Base-by-base conservation (phyloP, 495 filamentous ascomycete species). In the Lentithecium fluviatile region DNA sequence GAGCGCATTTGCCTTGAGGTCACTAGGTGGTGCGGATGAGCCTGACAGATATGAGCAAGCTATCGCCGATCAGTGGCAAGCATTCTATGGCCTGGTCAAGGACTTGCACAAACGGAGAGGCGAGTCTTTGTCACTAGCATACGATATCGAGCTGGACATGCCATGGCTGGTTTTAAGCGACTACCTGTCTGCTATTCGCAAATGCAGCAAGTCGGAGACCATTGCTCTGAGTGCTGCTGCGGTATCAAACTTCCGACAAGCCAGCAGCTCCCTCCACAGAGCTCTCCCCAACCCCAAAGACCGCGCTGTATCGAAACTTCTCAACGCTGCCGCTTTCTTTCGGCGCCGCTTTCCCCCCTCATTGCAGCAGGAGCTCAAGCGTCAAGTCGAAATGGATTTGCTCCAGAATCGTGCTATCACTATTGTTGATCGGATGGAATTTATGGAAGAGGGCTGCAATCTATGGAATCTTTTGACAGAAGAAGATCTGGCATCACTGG, bases 81-180 rank as follows among this genome's bases (percentile, higher is more conserved):
- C 89, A 45, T 95, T 94, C 74, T 94, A 88, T 76, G 85, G 92
- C 40, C 79, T 97, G 21, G 79, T 92, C 48, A 77, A 84, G 12
- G 92, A 97, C 69, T 80, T 99, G 21, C 88, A 99, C 68, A 91
- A 86, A 60, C 85, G 88, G 59, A 81, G 91, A 68, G 85, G 87
- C 6, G 90, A 96, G 67, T 83, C 86, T 2, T 70, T 95, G 38
- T 84, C 89, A 2, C 75, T 97, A 32, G 82, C 84, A 0, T 87
- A 85, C 61, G 95, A 97, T 67, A 68, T 78, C 0, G 77, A 83
- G 40, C 77, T 77, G 11, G 85, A 85, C 34, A 84, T 90, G 75
- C 85, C 92, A 3, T 96, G 90, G 88, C 77, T 91, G 24, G 77
- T 94, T 32, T 86, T 88, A 50, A 83, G 91, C 4, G 91, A 95